Conservation (phyloP, 495 filamentous ascomycete genomes). For the Daldinia loculata region DNA sequence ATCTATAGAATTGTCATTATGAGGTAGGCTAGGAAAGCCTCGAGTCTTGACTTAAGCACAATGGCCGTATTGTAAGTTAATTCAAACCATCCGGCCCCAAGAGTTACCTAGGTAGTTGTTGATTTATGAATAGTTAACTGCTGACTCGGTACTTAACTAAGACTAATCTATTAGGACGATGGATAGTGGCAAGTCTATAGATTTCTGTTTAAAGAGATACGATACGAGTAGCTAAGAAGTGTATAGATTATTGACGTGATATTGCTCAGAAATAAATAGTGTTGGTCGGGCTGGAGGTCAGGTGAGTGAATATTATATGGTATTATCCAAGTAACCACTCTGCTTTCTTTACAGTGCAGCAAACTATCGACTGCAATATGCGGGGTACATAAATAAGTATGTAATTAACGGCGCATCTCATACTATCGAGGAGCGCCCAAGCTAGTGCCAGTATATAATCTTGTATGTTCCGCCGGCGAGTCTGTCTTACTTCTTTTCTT, state of each 20-base stretch:
- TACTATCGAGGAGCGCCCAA: not conserved
- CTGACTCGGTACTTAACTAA: no score
- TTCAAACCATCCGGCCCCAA: no score
- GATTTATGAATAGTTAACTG: no score
- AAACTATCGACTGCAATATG: not conserved
- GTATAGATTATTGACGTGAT: not conserved
- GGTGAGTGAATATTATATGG: not conserved
- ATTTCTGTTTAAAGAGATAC: no score
- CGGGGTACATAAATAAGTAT: not conserved
- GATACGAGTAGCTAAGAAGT: no score
- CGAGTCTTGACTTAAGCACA: no score
- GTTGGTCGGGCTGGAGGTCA: not conserved
- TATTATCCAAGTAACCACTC: not conserved
- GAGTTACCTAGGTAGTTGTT: no score
- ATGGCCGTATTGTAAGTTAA: no score
- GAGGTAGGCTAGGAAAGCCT: no score
- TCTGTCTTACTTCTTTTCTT: not conserved
- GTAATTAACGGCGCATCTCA: not conserved
- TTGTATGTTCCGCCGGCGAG: not conserved
- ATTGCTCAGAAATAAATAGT: not conserved
- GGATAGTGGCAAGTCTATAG: no score
- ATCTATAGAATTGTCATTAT: no score
- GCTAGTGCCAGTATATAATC: not conserved
- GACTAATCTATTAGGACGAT: no score
- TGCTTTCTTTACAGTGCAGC: not conserved